These are phyloP conservation scores for Pseudodiploospora longispora DNA, from an alignment of 2,329 filamentous ascomycete genomes.

Conservation along the genomic window DNA sequence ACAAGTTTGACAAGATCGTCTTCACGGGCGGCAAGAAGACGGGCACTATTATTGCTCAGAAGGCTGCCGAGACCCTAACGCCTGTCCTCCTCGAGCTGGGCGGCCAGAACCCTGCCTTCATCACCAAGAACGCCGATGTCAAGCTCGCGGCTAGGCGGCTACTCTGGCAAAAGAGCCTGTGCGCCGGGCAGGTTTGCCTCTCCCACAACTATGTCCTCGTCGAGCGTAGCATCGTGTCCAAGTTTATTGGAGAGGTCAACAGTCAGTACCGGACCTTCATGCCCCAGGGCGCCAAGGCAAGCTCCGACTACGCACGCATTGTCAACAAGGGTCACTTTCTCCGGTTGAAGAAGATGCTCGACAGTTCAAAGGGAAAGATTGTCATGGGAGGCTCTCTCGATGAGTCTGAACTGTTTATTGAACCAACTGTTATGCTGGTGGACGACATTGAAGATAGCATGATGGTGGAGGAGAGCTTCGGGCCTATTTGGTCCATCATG, in stretches of 20 bases:
- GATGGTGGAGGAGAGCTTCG: conserved; percentile 80
- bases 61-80: conserved; percentile 81
- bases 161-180: conserved; percentile 80
- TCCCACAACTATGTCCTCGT: conserved; percentile 88
- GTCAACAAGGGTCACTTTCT: conserved; percentile 73
- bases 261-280: conserved; percentile 68
- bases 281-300: conserved; percentile 71
- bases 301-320: conserved; percentile 70
- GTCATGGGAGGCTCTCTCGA: conserved; percentile 81
- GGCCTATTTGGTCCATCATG: conserved; percentile 80
- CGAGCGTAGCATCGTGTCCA: conserved; percentile 62
- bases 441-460: conserved; percentile 64
- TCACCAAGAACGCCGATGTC: conserved; percentile 76
- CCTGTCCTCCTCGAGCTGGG: conserved; percentile 86
- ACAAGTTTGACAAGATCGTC: conserved; percentile 97
- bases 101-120: conserved; percentile 83
- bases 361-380: conserved; percentile 73
- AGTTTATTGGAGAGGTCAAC: conserved; percentile 69
- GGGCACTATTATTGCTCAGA: conserved; percentile 80
- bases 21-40: conserved; percentile 79
- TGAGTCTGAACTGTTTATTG: conserved; percentile 72
- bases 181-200: conserved; percentile 86
- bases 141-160: conserved; percentile 74
- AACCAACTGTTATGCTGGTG: conserved; percentile 86
- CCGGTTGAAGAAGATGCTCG: conserved; percentile 86